These are phyloP conservation scores for Lichtheimia ramosa DNA, from an alignment of 371 early-diverging fungal species.

Conservation along the genomic window DNA sequence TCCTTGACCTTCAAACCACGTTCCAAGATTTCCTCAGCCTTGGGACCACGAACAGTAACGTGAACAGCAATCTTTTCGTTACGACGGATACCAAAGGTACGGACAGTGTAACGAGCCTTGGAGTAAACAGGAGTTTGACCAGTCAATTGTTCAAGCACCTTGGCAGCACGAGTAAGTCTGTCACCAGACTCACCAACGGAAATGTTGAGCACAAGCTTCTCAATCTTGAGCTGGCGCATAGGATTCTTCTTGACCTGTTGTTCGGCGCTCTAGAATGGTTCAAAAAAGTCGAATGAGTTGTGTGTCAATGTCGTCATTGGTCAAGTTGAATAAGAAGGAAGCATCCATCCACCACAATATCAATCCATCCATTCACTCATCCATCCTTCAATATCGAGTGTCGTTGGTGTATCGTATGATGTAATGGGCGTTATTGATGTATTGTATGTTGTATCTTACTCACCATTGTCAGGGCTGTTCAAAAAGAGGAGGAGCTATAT, in stretches of 20 bases:
- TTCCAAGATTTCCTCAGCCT: constrained; percentile 93
- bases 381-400: constrained; percentile 7
- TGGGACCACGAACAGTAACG: constrained; percentile 96
- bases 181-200: constrained; percentile 99
- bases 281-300: background rate
- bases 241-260: constrained; percentile 74
- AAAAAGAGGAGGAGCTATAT: background rate
- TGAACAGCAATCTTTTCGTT: constrained; percentile 99
- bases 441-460: background rate
- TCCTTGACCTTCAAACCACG: constrained; percentile 99
- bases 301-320: too few species aligned
- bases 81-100: constrained; percentile 99
- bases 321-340: background rate
- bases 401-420: too few species aligned
- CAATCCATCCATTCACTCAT: constrained; percentile 10
- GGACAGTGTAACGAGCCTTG: constrained; percentile 99
- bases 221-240: constrained; percentile 97
- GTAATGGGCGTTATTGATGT: too few species aligned
- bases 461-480: constrained; percentile 3
- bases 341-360: background rate
- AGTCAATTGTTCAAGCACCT: constrained; percentile 99
- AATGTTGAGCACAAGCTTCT: constrained; percentile 99
- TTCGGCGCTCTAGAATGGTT: constrained; percentile 9
- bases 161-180: constrained; percentile 99
- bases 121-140: constrained; percentile 99